Evolutionary conservation across 1,139 yeast species (phyloP).

Genomic region (Magnusiomyces sp.): DNA sequence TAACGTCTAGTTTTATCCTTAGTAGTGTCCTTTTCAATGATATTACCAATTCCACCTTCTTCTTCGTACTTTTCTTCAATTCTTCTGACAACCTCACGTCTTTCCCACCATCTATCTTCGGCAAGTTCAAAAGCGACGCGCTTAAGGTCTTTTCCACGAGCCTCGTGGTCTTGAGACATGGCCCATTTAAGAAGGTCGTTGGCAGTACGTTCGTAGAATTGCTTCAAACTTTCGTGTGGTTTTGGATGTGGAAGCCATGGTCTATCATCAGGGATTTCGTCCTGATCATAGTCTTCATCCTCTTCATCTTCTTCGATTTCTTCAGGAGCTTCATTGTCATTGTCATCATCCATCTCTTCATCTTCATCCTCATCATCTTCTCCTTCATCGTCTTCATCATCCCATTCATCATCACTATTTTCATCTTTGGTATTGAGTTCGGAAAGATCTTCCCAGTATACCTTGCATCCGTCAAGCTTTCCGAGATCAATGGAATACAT

Average conservation of each 20-base stretch:
- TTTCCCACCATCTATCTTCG: constrained; percentile 97
- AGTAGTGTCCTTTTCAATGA: constrained; percentile 68
- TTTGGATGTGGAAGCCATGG: constrained; percentile 98
- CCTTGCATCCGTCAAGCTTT: constrained; percentile 78
- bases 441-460: constrained; percentile 78
- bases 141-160: constrained; percentile 87
- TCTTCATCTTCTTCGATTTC: constrained; percentile 57
- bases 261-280: constrained; percentile 67
- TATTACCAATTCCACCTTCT: constrained; percentile 83
- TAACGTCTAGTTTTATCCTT: constrained; percentile 20
- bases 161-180: constrained; percentile 56
- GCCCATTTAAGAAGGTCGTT: constrained; percentile 90
- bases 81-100: constrained; percentile 83
- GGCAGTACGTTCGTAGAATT: constrained; percentile 80
- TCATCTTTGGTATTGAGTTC: constrained; percentile 52
- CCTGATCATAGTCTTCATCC: constrained; percentile 48
- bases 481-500: constrained; percentile 81
- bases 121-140: constrained; percentile 83
- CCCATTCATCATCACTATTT: constrained; percentile 45
- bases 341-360: constrained; percentile 46
- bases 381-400: constrained; percentile 56
- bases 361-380: constrained; percentile 59
- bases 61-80: constrained; percentile 88
- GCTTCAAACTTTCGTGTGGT: constrained; percentile 79
- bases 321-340: constrained; percentile 47